phyloP scores from a whole-genome alignment of 2,329 filamentous ascomycete genomes.

The Metarhizium sp. region DNA sequence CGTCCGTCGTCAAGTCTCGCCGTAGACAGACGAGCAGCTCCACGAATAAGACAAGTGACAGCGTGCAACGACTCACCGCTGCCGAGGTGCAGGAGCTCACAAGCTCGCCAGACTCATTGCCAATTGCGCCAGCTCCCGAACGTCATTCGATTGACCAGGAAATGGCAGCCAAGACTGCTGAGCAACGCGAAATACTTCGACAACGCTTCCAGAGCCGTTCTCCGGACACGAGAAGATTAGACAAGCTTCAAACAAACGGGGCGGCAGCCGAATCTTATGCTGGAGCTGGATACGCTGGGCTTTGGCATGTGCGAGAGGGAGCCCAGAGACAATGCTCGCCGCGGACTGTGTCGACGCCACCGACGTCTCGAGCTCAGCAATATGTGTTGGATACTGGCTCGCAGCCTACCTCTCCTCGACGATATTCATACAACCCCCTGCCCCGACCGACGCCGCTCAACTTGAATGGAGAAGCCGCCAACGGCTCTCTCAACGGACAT shows the following conservation, averaged over 20 bases:
- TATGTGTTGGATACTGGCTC: constrained; percentile 13
- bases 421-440: constrained; percentile 40
- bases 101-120: constrained; percentile 47
- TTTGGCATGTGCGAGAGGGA: constrained; percentile 11
- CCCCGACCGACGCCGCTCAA: constrained; percentile 34
- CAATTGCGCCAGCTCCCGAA: constrained; percentile 34
- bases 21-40: constrained; percentile 20
- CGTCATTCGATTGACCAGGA: constrained; percentile 22
- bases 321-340: constrained; percentile 24
- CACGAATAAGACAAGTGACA: constrained; percentile 26
- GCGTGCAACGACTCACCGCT: constrained; percentile 44
- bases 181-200: constrained; percentile 16
- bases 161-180: constrained; percentile 15
- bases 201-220: not conserved
- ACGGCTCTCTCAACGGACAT: constrained; percentile 6
- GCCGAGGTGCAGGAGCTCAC: constrained; percentile 50
- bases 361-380: constrained; percentile 31
- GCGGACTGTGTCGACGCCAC: constrained; percentile 43
- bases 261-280: constrained; percentile 15
- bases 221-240: not conserved
- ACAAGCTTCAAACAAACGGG: constrained; percentile 14
- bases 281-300: not conserved
- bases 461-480: constrained; percentile 25
- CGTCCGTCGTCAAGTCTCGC: constrained; percentile 3
- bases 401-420: constrained; percentile 26